Evolutionary conservation across 371 early-diverging fungal species (phyloP), one percentile per base, ranked within the genome.

Genomic region (Apophysomyces variabilis): DNA sequence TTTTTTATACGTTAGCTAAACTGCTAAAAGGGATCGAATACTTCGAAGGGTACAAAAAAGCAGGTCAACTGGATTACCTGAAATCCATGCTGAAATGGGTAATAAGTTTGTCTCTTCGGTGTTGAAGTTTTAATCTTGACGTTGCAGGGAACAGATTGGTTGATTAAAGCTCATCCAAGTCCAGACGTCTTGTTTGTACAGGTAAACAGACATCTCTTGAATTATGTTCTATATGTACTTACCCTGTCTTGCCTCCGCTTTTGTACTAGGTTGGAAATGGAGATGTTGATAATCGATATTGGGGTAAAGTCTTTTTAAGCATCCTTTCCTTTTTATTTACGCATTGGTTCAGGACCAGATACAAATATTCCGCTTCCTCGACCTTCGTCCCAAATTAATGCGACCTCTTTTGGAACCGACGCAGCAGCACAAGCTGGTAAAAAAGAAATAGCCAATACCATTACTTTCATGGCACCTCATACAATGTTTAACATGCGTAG

Each of bases 391-490:
- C 66, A 72, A 56, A 75, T 86, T 36, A 78, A 71, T 64, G 75
- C 56, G 38, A 69, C 65, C 13, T 8, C 60, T 4, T 86, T 85
- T 57, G 86, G 86, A 38, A 83, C 86, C 0, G 86, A 86, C 62
- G 81, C 70, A 38, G 77, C 77, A 36, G 74, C 83, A 3, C 76
- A 79, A 73, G 76, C 83, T 7, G 64, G 72, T 71, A 66, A 37
- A 37, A 26, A 26, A 26, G 3, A 26, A 26, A 26, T 26, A 26
- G 32, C 32, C 32, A 26, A 26, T 26, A 26, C 3, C 32, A 3
- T 3, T 26, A 26, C 32, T 26, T 26, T 26, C 32, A 26, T 26
- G 32, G 32, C 32, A 26, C 32, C 32, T 26, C 1, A 26, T 26
- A 26, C 3, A 3, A 26, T 26, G 32, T 3, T 26, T 26, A 26